Base-by-base conservation (phyloP, 1,284 basidiomycete genomes). In the Sanguinoderma infundibulare region DNA sequence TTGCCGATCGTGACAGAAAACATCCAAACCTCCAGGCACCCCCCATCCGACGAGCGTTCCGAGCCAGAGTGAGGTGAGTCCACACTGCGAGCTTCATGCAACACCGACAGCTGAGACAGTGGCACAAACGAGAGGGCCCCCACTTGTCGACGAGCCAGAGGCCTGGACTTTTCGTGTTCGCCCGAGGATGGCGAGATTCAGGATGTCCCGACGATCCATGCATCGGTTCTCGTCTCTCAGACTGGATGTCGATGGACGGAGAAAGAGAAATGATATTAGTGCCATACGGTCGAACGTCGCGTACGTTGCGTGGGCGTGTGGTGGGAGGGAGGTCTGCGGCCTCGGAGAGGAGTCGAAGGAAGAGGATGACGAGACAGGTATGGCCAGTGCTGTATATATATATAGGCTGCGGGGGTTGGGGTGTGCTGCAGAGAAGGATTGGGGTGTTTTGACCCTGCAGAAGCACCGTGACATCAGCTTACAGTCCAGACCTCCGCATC, bases 11-110 rank as follows among this genome's bases (percentile, higher is more conserved):
- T 52, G 54, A 32, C 55, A 24, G 17, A 59, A n/a, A n/a, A 32
- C 0, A 63, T n/a, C 59, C 59, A 60, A 8, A 40, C 32, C 32
- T 22, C 47, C 3, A 60, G 49, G 38, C 62, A 66, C 7, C 38
- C n/a, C 39, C 17, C 59, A 52, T 10, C 63, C n/a, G 15, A 63
- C 5, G 12, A 63, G 54, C 24, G 60, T 50, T 2, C 47, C 61
- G 5, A 63, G 46, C 61, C 62, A 66, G 14, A 66, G 52, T n/a
- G 47, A 66, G 52, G 38, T 61, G n/a, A n/a, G n/a, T 63, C 40
- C 62, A 59, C 38, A 58, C 60, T 39, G 53, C 64, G 35, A 66
- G 56, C 40, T 57, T 42, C 0, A 62, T 49, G 49, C 64, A n/a
- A 66, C 3, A 60, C 57, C 4, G 30, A 20, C 2, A 63, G 53